A percentile compares a stretch with the other conserved stretches of the same genome.
phyloP scores from a whole-genome alignment of 345 rosid genomes.

The Salix viminalis region DNA sequence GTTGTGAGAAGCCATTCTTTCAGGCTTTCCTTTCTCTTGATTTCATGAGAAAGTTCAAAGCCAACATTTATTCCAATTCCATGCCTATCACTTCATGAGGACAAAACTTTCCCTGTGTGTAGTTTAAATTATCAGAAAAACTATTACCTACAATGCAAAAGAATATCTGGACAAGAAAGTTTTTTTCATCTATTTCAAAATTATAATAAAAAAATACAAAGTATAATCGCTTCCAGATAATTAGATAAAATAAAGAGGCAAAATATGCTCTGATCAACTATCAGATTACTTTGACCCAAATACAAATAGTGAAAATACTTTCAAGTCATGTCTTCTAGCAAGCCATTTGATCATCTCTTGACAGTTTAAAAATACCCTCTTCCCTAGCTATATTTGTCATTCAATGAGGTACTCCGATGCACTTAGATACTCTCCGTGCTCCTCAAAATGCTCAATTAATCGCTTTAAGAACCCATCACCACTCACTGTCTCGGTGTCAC shows the following conservation, averaged over 20 bases:
- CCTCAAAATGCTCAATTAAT: constrained; percentile 78
- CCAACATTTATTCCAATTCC: neutral
- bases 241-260: neutral
- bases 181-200: neutral
- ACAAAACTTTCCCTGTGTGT: neutral
- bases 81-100: constrained; percentile 7
- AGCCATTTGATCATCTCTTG: neutral
- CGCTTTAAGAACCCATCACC: constrained; percentile 70
- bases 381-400: constrained; percentile 13
- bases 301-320: neutral
- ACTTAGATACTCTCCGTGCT: constrained; percentile 85
- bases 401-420: constrained; percentile 69
- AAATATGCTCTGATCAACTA: neutral
- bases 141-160: neutral
- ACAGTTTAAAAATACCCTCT: neutral
- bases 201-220: neutral
- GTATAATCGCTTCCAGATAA: neutral
- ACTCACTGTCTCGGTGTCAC: constrained; percentile 82
- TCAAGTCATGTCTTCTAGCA: neutral
- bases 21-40: neutral
- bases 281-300: neutral
- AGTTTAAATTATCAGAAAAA: neutral
- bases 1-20: neutral
- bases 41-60: constrained; percentile 1
- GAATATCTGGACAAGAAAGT: neutral